Evolutionary conservation across 176 grass and related monocot species (phyloP).

Genomic region (Oryza meridionalis): DNA sequence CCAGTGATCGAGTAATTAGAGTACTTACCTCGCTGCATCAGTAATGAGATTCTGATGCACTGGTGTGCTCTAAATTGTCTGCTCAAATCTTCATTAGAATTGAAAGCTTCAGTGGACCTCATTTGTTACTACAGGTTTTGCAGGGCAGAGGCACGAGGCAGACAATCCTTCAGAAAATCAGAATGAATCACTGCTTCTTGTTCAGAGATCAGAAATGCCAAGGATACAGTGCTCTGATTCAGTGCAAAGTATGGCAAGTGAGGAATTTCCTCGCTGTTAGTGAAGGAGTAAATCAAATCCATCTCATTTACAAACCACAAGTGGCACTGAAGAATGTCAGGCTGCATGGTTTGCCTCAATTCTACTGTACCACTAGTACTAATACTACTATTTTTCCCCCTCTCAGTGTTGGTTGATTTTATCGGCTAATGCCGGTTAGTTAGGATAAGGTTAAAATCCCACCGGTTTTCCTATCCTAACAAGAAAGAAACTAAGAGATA

Average conservation of each 20-base stretch:
- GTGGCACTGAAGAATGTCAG: slow-evolving; percentile 20
- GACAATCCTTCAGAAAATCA: neutral
- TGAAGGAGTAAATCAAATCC: neutral
- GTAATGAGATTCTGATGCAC: neutral
- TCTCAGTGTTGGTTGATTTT: too few relatives aligned
- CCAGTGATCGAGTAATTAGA: neutral
- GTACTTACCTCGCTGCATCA: neutral
- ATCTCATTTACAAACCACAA: neutral
- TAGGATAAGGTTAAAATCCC: too few relatives aligned
- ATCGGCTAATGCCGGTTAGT: too few relatives aligned
- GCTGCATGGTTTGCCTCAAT: neutral
- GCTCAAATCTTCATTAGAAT: neutral
- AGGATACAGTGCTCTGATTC: neutral
- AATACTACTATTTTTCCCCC: neutral
- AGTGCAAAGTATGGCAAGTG: neutral
- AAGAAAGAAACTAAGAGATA: too few relatives aligned
- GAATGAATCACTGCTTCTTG: neutral
- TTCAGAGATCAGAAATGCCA: neutral
- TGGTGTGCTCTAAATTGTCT: slow-evolving; percentile 9
- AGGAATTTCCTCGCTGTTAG: slow-evolving; percentile 27
- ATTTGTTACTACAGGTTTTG: neutral
- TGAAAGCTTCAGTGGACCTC: neutral
- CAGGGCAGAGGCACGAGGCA: neutral
- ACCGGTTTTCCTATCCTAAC: too few relatives aligned
- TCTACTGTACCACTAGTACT: neutral